A percentile compares a stretch with the other conserved stretches of the same genome.
Conservation (phyloP, 2,329 filamentous ascomycete genomes). For the Cladosporium colombiae region DNA sequence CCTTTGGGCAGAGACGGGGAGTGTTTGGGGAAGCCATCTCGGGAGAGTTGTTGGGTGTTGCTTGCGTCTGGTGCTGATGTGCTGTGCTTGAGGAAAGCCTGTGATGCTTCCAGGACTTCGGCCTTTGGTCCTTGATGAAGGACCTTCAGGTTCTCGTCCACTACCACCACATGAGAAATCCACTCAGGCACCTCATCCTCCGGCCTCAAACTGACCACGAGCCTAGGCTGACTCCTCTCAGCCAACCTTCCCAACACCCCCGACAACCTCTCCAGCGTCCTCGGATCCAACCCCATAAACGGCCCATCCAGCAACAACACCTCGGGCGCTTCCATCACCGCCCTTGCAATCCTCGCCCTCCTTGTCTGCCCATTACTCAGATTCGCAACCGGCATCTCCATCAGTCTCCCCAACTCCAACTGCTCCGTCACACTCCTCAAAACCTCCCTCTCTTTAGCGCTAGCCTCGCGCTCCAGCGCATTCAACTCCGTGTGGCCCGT, state of each 20-base stretch:
- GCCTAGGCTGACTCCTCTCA: slow-evolving; percentile 63
- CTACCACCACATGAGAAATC: slow-evolving; percentile 80
- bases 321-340: slow-evolving; percentile 75
- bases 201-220: slow-evolving; percentile 76
- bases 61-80: not conserved
- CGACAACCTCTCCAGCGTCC: slow-evolving; percentile 71
- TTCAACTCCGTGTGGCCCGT: slow-evolving; percentile 83
- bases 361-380: slow-evolving; percentile 92
- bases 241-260: slow-evolving; percentile 70
- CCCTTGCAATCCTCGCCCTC: slow-evolving; percentile 83
- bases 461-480: slow-evolving; percentile 57
- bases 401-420: slow-evolving; percentile 66
- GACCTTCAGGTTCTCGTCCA: slow-evolving; percentile 68
- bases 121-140: slow-evolving; percentile 66
- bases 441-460: slow-evolving; percentile 46
- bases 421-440: slow-evolving; percentile 67
- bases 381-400: slow-evolving; percentile 82
- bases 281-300: slow-evolving; percentile 93
- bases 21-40: slow-evolving; percentile 32
- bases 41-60: slow-evolving; percentile 34
- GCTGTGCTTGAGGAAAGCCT: not conserved
- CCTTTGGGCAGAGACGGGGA: slow-evolving; percentile 46
- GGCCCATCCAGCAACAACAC: slow-evolving; percentile 87
- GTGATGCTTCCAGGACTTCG: slow-evolving; percentile 52
- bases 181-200: slow-evolving; percentile 87